Base-by-base conservation (phyloP, 2,329 filamentous ascomycete species). In the Arachnopeziza araneosa region DNA sequence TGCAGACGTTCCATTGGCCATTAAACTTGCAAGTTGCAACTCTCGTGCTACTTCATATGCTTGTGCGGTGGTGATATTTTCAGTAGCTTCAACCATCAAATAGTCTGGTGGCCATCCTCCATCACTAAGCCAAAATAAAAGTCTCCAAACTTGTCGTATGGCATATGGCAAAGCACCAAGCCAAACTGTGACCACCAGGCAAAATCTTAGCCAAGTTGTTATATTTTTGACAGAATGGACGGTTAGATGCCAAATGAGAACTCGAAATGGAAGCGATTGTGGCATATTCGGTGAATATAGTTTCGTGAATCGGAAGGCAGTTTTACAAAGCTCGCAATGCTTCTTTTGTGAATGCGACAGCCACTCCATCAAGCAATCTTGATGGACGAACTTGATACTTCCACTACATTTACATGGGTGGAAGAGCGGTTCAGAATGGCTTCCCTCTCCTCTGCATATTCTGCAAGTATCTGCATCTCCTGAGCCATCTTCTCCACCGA, bases 271-370 rank as follows among this genome's bases (percentile, higher is more conserved):
- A 17, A 99, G 82, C 14, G 84, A 85, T 64, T 85, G 83, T 1
- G 95, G 96, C 95, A 99, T 99, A 71, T 93, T 84, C 3, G 92
- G 91, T 63, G 93, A 87, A 78, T 99, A 99, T 49, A 99, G 84
- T 76, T 99, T 99, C 57, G 95, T 99, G 79, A 99, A 99, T 62
- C 92, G 90, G 72, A 98, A 99, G 0, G 93, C 88, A 1, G 95
- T 99, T 79, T 99, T 99, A 85, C 95, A 99, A 44, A 99, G 86
- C 78, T 99, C 95, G 80, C 96, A 99, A 79, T 99, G 90, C 75
- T 98, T 98, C 83, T 99, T 99, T 74, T 99, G 93, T 1, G 95
- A 98, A 75, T 99, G 96, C 55, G 92, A 93, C 23, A 99, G 81
- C 95, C 95, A 99, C 76, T 98, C 93, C 89, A 99, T 96, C 75